Conservation (phyloP, 192 early-diverging fungal genomes). For the Physocladia obscura region DNA sequence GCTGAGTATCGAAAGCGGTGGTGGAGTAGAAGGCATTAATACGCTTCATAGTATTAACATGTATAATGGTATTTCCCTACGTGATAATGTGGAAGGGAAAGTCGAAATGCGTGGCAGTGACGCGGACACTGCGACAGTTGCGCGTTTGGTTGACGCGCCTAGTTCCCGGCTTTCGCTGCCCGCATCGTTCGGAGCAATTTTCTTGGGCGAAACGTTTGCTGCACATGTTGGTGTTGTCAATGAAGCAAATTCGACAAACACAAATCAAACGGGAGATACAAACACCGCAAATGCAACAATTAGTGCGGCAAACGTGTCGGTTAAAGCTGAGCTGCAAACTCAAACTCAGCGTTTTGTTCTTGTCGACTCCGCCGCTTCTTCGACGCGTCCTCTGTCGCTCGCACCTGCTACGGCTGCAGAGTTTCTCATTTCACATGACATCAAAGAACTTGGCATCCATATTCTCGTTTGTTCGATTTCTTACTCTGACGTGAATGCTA, state of each 20-base stretch:
- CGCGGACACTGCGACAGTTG: not conserved
- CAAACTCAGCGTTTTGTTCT: conserved; percentile 76
- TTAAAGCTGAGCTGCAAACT: conserved; percentile 87
- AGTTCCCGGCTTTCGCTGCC: conserved; percentile 70
- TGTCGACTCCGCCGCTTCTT: conserved; percentile 58
- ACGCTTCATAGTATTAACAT: not conserved
- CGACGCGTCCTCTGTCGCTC: conserved; percentile 43
- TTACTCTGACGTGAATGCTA: conserved; percentile 54
- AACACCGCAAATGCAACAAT: too few species aligned
- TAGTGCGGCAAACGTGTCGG: conserved; percentile 65
- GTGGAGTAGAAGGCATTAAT: not conserved
- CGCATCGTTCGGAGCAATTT: conserved; percentile 86
- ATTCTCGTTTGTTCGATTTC: conserved; percentile 83
- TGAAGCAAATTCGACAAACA: conserved; percentile 55
- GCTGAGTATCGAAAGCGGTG: conserved; percentile 29
- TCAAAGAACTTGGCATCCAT: conserved; percentile 92
- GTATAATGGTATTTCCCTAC: not conserved
- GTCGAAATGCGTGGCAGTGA: too few species aligned
- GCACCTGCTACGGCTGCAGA: conserved; percentile 72
- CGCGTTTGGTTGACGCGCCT: not conserved
- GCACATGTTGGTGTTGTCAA: conserved; percentile 88
- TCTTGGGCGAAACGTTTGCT: conserved; percentile 89
- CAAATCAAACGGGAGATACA: too few species aligned
- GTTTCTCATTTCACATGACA: conserved; percentile 84
- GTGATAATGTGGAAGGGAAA: too few species aligned